Conservation (phyloP, 2,329 filamentous ascomycete species). For the Fusarium anguioides region DNA sequence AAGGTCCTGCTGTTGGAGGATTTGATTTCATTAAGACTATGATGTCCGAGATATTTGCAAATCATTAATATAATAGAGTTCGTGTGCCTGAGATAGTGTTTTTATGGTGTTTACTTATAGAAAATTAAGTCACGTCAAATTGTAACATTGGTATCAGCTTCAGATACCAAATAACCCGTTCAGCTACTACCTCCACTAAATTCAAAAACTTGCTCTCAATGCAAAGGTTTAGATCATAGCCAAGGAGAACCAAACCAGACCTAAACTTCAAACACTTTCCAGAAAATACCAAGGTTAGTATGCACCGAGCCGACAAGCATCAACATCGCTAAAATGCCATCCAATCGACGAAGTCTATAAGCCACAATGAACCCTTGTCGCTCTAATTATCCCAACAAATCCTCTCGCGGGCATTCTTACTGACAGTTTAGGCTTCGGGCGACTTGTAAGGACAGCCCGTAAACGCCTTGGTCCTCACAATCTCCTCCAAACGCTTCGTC, state of each 20-base stretch:
- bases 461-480: slow-evolving; percentile 50
- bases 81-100: too few species aligned
- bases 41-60: not conserved
- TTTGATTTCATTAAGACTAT: not conserved
- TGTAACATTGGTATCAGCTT: too few species aligned
- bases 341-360: not conserved
- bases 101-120: too few species aligned
- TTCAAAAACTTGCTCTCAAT: too few species aligned
- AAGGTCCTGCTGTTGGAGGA: not conserved
- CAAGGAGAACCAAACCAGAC: not conserved
- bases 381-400: not conserved
- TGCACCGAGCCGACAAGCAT: not conserved
- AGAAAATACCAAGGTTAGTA: not conserved
- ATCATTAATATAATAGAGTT: not conserved
- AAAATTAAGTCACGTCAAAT: too few species aligned
- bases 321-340: not conserved
- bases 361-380: not conserved
- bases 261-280: not conserved
- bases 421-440: not conserved
- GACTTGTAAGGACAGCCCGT: slow-evolving; percentile 58
- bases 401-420: not conserved
- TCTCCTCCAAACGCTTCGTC: slow-evolving; percentile 38
- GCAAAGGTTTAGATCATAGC: too few species aligned
- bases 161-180: too few species aligned
- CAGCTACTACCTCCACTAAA: too few species aligned